These are phyloP conservation scores for Saccharomyces jurei DNA, from an alignment of 805 yeast genomes.

Conservation along the genomic window DNA sequence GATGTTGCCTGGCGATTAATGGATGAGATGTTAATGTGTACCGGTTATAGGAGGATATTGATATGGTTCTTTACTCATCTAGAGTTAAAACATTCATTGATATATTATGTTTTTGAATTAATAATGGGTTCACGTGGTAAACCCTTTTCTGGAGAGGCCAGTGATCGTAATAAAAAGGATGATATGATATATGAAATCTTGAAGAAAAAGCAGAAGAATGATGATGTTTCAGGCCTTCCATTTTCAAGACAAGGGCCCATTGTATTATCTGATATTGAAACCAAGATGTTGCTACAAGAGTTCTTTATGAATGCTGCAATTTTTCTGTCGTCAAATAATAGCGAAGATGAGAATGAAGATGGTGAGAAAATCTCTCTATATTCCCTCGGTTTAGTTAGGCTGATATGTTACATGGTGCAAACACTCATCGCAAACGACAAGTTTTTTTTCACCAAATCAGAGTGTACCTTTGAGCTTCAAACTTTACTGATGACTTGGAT, in stretches of 20 bases:
- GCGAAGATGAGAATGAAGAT: constrained; percentile 11
- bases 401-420: constrained; percentile 57
- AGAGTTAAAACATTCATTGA: constrained; percentile 45
- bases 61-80: constrained; percentile 64
- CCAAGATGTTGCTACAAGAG: constrained; percentile 61
- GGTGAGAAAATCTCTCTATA: constrained; percentile 29
- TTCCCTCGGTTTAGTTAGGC: constrained; percentile 38
- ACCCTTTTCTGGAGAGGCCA: constrained; percentile 3
- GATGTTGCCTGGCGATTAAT: constrained; percentile 46
- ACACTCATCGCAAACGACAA: constrained; percentile 40
- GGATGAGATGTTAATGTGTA: constrained; percentile 66
- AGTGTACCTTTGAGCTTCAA: constrained; percentile 52
- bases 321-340: constrained; percentile 34
- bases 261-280: constrained; percentile 49
- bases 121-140: constrained; percentile 50
- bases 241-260: constrained; percentile 54
- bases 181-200: neutral
- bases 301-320: constrained; percentile 51
- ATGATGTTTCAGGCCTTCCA: constrained; percentile 6
- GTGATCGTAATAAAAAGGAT: constrained; percentile 5
- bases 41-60: constrained; percentile 52
- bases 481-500: constrained; percentile 58
- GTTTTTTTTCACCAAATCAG: constrained; percentile 40
- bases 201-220: constrained; percentile 9
- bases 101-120: constrained; percentile 57